A percentile compares a stretch with the other conserved stretches of the same genome.
Conservation (phyloP, 140 eudicot species). For the Erigeron philadelphicus region DNA sequence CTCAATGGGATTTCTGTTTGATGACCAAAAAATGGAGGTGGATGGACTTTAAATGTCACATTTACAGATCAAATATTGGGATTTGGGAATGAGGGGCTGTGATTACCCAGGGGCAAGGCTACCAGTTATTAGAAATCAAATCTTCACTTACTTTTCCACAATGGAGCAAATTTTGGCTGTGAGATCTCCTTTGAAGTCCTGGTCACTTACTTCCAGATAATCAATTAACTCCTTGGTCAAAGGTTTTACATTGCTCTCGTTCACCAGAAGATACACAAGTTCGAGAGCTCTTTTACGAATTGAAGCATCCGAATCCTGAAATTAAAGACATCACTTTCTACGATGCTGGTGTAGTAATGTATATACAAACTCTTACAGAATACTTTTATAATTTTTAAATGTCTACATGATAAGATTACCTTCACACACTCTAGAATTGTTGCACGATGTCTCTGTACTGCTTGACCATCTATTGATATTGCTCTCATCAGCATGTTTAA, state of each 20-base stretch:
- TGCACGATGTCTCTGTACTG: conserved; percentile 98
- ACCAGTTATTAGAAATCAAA: conserved; percentile 1
- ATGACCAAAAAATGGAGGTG: not conserved
- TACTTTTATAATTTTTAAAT: not conserved
- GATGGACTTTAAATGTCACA: not conserved
- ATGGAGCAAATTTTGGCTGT: conserved; percentile 95
- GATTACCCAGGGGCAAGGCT: not conserved
- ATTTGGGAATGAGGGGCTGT: not conserved
- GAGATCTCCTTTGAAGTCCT: conserved; percentile 88
- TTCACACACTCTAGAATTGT: conserved; percentile 97
- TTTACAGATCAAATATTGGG: not conserved
- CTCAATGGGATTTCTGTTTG: not conserved
- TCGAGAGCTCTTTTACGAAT: conserved; percentile 96
- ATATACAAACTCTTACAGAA: conserved; percentile 16
- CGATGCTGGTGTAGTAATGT: conserved; percentile 19
- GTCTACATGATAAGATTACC: conserved; percentile 43
- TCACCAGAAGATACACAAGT: conserved; percentile 86
- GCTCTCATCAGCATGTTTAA: conserved; percentile 94
- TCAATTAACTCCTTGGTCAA: conserved; percentile 91
- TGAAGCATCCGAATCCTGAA: conserved; percentile 99
- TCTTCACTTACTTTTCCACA: conserved; percentile 77
- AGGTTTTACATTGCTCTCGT: conserved; percentile 85
- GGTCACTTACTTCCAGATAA: conserved; percentile 86
- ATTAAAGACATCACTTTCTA: conserved; percentile 13
- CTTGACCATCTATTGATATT: conserved; percentile 81